Conservation (phyloP, 768 basidiomycete species). For the Podaxis mareebaensis region DNA sequence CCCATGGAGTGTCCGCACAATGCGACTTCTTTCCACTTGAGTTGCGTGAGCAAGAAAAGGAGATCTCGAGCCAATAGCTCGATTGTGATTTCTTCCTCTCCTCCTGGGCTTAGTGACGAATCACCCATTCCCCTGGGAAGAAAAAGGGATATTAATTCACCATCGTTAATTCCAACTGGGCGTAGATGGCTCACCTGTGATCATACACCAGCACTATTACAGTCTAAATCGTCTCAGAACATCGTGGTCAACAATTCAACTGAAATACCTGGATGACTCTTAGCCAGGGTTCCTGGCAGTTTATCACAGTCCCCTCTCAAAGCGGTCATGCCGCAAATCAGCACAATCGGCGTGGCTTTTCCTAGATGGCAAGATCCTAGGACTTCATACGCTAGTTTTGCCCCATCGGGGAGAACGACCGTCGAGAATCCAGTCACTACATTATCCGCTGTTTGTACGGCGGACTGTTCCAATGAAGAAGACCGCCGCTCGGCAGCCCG, state of each 20-base stretch:
- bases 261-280: conserved; percentile 39
- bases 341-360: conserved; percentile 35
- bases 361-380: conserved; percentile 38
- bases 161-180: not conserved
- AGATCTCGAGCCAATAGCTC: conserved; percentile 48
- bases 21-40: conserved; percentile 43
- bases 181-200: conserved; percentile 23
- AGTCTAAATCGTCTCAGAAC: not conserved
- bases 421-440: conserved; percentile 28
- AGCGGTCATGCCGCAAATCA: conserved; percentile 43
- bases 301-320: conserved; percentile 41
- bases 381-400: conserved; percentile 43
- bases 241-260: not conserved
- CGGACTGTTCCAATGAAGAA: not conserved
- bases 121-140: conserved; percentile 44
- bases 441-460: not conserved
- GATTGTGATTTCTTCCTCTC: conserved; percentile 41
- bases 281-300: conserved; percentile 32
- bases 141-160: not conserved
- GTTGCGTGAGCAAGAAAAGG: conserved; percentile 33
- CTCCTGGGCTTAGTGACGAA: conserved; percentile 32
- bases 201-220: conserved; percentile 44
- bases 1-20: conserved; percentile 56
- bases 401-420: conserved; percentile 40
- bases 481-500: not conserved